phyloP scores from a whole-genome alignment of 768 basidiomycete genomes.

The Collybiopsis luxurians region DNA sequence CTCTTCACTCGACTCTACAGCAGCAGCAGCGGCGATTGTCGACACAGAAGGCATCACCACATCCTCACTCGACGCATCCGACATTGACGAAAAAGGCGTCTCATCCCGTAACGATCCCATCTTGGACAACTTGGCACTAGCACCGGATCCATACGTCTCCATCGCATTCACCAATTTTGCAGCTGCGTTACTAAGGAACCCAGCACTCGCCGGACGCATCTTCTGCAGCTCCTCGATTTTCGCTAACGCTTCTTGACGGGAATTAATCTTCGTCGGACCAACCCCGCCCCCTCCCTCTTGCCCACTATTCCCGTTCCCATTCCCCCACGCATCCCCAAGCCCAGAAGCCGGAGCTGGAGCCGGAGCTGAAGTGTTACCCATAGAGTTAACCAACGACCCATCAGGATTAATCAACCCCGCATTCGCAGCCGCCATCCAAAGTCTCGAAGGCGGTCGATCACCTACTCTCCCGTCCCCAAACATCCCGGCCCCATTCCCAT shows the following conservation, averaged over 20 bases:
- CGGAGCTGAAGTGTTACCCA: not conserved
- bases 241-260: slow-evolving; percentile 44
- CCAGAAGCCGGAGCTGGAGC: not conserved
- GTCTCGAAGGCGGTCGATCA: slow-evolving; percentile 9
- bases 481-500: not conserved
- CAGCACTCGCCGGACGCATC: slow-evolving; percentile 25
- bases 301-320: too few species aligned
- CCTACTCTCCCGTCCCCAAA: not conserved
- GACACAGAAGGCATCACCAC: slow-evolving; percentile 11
- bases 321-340: slow-evolving; percentile 14
- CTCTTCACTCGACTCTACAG: not conserved
- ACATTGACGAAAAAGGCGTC: not conserved
- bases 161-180: slow-evolving; percentile 10
- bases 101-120: not conserved
- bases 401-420: slow-evolving; percentile 15
- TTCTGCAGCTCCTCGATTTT: slow-evolving; percentile 54
- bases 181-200: slow-evolving; percentile 15
- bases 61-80: slow-evolving; percentile 10
- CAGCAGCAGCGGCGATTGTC: not conserved
- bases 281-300: slow-evolving; percentile 9
- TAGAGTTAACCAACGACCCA: slow-evolving; percentile 10
- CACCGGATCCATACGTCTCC: slow-evolving; percentile 11
- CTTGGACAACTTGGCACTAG: slow-evolving; percentile 11
- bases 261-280: slow-evolving; percentile 18
- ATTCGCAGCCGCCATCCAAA: slow-evolving; percentile 13